Base-by-base conservation (phyloP, 2,329 filamentous ascomycete genomes). In the Diatrype stigma region DNA sequence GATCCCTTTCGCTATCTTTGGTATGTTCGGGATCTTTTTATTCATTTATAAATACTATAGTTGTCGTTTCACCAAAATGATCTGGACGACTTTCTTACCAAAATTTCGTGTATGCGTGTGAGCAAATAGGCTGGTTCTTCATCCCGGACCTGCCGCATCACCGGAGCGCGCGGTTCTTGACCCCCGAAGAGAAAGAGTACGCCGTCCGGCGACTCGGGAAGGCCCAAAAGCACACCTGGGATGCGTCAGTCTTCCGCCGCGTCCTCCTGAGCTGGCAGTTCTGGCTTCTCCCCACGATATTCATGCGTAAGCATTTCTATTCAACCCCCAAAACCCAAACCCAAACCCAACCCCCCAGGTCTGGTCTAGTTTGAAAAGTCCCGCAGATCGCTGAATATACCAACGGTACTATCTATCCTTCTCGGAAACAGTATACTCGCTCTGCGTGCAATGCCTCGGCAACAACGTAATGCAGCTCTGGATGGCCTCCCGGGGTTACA, bases 381-480 rank as follows among this genome's bases (percentile, higher is more conserved):
- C n/a, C n/a, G n/a, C n/a, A n/a, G 12, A 17, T 37, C 34, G 16
- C 12, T 17, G 6, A 37, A 37, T 17, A 37, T 17, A n/a, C n/a
- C n/a, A n/a, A n/a, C n/a, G n/a, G n/a, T n/a, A n/a, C n/a, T n/a
- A n/a, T n/a, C n/a, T n/a, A n/a, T n/a, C n/a, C n/a, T 17, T 37
- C 14, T 16, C 14, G 34, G 34, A 30, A 6, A 37, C 34, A 60
- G 56, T 75, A 1, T 75, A 74, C 56, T 74, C 72, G 0, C 67
- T 75, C 2, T 71, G 68, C 19, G 68, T 75, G 0, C 72, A 74
- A 54, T 67, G 67, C 46, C 63, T 74, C 1, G 56, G 60, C 14
- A 75, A 75, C 62, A 75, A 75, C 37, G 71, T 75, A 5, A 73
- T 75, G 62, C 67, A 66, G 22, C 60, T 74, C 17, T 75, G 72